Evolutionary conservation across 371 early-diverging fungal species (phyloP).

Genomic region (Actinomortierella wolfii): DNA sequence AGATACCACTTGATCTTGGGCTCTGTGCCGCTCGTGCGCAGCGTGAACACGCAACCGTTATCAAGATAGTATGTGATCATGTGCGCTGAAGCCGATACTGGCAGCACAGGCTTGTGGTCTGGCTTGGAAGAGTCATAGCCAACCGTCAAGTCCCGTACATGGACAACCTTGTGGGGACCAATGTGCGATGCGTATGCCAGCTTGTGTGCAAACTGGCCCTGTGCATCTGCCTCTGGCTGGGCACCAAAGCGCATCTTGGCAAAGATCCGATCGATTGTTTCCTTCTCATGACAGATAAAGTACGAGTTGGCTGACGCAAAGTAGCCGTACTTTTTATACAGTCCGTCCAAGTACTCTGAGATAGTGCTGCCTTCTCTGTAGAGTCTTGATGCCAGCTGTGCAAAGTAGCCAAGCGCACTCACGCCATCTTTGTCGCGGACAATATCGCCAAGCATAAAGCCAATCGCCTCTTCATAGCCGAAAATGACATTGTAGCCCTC

Average conservation of each 20-base stretch:
- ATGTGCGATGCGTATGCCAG: slow-evolving; percentile 75
- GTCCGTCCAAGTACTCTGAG: slow-evolving; percentile 66
- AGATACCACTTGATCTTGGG: slow-evolving; percentile 97
- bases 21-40: slow-evolving; percentile 91
- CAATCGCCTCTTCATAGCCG: slow-evolving; percentile 96
- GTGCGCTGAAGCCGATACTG: slow-evolving; percentile 81
- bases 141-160: slow-evolving; percentile 86
- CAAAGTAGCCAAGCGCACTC: slow-evolving; percentile 81
- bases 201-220: slow-evolving; percentile 45
- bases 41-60: slow-evolving; percentile 72
- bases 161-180: slow-evolving; percentile 68
- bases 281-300: slow-evolving; percentile 84
- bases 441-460: slow-evolving; percentile 77
- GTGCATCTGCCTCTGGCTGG: slow-evolving; percentile 31
- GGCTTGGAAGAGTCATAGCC: slow-evolving; percentile 82
- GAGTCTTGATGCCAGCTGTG: slow-evolving; percentile 80
- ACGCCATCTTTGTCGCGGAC: slow-evolving; percentile 90
- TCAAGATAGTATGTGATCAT: slow-evolving; percentile 92
- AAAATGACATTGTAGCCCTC: slow-evolving; percentile 74
- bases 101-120: slow-evolving; percentile 71
- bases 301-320: slow-evolving; percentile 89
- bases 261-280: slow-evolving; percentile 72
- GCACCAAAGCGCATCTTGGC: slow-evolving; percentile 82
- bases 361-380: slow-evolving; percentile 65
- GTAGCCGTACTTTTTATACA: slow-evolving; percentile 87